Conservation (phyloP, 495 filamentous ascomycete species). For the Neurospora sublineolata region DNA sequence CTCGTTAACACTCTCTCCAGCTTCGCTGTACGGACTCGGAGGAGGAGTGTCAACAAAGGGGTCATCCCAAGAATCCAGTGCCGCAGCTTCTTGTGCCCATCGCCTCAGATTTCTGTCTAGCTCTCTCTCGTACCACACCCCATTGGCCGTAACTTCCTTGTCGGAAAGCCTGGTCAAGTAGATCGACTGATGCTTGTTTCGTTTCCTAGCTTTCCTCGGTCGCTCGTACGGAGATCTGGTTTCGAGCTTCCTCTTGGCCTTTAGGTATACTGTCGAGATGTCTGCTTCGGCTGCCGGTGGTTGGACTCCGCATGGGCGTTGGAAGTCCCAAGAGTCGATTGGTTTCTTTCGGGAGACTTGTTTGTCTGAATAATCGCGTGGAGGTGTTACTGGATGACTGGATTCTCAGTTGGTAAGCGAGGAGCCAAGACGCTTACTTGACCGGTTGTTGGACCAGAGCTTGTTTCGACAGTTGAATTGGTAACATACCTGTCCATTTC, state of each 20-base stretch:
- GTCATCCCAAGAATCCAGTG: not conserved
- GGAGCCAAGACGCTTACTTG: not conserved
- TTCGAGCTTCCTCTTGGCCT: not conserved
- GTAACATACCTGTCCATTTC: not conserved
- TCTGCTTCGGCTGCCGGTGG: not conserved
- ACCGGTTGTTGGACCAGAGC: not conserved
- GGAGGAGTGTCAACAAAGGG: not conserved
- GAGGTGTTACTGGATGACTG: not conserved
- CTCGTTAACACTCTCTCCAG: not conserved
- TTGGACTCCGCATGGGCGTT: not conserved
- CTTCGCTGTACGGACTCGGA: not conserved
- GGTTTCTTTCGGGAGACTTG: not conserved
- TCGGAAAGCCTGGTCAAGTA: not conserved
- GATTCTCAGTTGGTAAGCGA: not conserved
- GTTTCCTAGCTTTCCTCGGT: not conserved
- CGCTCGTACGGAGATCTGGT: not conserved
- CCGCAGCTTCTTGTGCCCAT: not conserved
- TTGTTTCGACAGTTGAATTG: not conserved
- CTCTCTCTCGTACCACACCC: not conserved
- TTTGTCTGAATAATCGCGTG: not conserved
- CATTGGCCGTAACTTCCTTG: not conserved
- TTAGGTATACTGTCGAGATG: not conserved
- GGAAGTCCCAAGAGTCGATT: not conserved
- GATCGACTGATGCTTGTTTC: not conserved
- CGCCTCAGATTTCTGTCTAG: not conserved